Conservation (phyloP, 2,329 filamentous ascomycete species). For the Colletotrichum sp. region DNA sequence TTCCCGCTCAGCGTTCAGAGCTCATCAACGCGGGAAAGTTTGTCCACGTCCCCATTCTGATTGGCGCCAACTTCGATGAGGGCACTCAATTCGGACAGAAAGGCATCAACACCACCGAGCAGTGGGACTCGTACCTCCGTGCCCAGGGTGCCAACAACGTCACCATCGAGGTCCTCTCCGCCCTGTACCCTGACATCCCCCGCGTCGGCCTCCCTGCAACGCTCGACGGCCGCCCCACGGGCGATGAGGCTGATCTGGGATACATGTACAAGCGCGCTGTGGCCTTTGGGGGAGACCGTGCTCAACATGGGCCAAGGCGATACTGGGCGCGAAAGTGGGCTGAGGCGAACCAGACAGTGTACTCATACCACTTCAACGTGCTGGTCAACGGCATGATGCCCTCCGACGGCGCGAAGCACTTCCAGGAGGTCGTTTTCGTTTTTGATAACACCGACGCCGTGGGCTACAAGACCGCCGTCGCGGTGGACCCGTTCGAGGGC, state of each 20-base stretch:
- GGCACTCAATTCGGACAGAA: constrained; percentile 58
- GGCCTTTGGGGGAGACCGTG: constrained; percentile 58
- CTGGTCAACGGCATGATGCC: constrained; percentile 21
- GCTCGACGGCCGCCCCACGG: constrained; percentile 33
- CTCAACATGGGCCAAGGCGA: constrained; percentile 60
- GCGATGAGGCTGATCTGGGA: constrained; percentile 35
- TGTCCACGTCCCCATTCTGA: constrained; percentile 67
- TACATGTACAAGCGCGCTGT: constrained; percentile 58
- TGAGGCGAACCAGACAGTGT: constrained; percentile 51
- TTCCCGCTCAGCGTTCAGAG: constrained; percentile 47
- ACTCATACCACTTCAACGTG: constrained; percentile 57
- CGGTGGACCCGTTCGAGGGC: constrained; percentile 43
- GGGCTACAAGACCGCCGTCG: constrained; percentile 52
- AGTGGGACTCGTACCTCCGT: constrained; percentile 50
- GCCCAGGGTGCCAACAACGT: constrained; percentile 25
- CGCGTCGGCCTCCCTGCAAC: constrained; percentile 51
- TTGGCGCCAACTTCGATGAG: constrained; percentile 71
- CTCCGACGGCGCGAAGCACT: constrained; percentile 29
- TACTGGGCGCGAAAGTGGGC: constrained; percentile 58
- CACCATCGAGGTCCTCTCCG: constrained; percentile 38
- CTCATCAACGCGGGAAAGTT: constrained; percentile 64
- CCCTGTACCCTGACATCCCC: constrained; percentile 55
- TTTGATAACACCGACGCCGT: constrained; percentile 55
- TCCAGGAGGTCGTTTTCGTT: constrained; percentile 40
- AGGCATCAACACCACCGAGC: constrained; percentile 58